Conservation (phyloP, 352 stramenopile species). For the Blastocystis sp. region DNA sequence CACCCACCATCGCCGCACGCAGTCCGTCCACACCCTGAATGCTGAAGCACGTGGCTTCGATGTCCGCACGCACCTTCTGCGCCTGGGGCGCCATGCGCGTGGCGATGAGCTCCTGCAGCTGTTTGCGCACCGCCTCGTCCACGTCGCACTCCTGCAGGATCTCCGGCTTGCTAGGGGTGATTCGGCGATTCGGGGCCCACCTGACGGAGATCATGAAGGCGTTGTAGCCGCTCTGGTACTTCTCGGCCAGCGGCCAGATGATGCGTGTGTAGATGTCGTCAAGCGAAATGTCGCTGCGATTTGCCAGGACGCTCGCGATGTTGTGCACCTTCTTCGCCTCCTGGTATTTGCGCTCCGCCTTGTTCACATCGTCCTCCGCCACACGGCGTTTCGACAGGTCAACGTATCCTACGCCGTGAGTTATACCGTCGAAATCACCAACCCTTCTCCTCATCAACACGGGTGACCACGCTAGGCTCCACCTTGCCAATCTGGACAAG, state of each 20-base stretch:
- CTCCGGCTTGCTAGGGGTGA: constrained; percentile 71
- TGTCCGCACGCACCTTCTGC: constrained; percentile 98
- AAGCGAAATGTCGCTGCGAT: constrained; percentile 78
- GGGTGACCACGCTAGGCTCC: constrained; percentile 98
- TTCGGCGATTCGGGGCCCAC: constrained; percentile 72
- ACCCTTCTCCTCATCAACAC: constrained; percentile 98
- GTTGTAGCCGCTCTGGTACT: constrained; percentile 97
- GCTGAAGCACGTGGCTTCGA: constrained; percentile 98
- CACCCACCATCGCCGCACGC: constrained; percentile 83
- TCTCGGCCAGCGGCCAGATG: constrained; percentile 96
- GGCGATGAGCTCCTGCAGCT: constrained; percentile 92
- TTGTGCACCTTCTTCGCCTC: constrained; percentile 99
- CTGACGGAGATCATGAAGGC: constrained; percentile 90
- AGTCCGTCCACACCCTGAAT: constrained; percentile 99
- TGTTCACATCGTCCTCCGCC: constrained; percentile 95
- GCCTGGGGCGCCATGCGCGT: constrained; percentile 92
- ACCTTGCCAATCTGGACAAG: constrained; percentile 98
- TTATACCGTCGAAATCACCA: not conserved
- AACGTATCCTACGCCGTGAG: constrained; percentile 86
- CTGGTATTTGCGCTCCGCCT: constrained; percentile 98
- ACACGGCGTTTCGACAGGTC: constrained; percentile 98
- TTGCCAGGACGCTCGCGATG: constrained; percentile 82
- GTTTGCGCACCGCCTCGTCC: constrained; percentile 77
- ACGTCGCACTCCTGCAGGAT: constrained; percentile 90
- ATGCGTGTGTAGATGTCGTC: constrained; percentile 86